These are phyloP conservation scores for Thuja plicata DNA, from an alignment of 83 land plant species.

Conservation along the genomic window DNA sequence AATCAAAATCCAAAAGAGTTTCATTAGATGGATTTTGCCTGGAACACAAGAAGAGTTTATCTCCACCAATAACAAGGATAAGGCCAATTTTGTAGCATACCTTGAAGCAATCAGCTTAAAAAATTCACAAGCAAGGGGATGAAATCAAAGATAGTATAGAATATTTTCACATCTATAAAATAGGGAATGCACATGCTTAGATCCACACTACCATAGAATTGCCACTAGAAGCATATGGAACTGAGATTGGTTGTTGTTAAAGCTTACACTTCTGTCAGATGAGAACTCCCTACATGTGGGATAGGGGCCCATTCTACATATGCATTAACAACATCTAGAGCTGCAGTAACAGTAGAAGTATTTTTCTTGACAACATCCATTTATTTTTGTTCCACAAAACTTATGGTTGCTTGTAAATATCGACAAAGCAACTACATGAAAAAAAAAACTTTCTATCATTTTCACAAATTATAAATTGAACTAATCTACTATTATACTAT, in stretches of 20 bases:
- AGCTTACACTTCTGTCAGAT: conserved; percentile 65
- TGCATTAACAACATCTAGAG: conserved; percentile 71
- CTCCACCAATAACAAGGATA: neutral
- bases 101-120: conserved; percentile 67
- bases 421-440: conserved; percentile 52
- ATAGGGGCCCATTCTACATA: conserved; percentile 91
- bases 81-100: conserved; percentile 26
- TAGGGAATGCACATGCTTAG: neutral
- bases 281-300: conserved; percentile 57
- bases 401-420: conserved; percentile 66
- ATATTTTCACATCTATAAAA: conserved; percentile 56
- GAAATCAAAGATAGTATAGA: conserved; percentile 55
- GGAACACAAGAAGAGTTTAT: conserved; percentile 5
- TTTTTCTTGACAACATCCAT: conserved; percentile 63
- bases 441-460: neutral
- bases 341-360: conserved; percentile 60
- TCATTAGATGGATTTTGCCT: conserved; percentile 71
- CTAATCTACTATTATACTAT: neutral
- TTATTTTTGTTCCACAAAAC: conserved; percentile 38
- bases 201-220: neutral
- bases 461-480: neutral
- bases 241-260: neutral
- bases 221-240: neutral
- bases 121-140: conserved; percentile 79
- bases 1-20: conserved; percentile 49